Evolutionary conservation across 129 eudicot genomes (phyloP), one percentile per base, ranked within the genome.

Genomic region (Escallonia rubra): DNA sequence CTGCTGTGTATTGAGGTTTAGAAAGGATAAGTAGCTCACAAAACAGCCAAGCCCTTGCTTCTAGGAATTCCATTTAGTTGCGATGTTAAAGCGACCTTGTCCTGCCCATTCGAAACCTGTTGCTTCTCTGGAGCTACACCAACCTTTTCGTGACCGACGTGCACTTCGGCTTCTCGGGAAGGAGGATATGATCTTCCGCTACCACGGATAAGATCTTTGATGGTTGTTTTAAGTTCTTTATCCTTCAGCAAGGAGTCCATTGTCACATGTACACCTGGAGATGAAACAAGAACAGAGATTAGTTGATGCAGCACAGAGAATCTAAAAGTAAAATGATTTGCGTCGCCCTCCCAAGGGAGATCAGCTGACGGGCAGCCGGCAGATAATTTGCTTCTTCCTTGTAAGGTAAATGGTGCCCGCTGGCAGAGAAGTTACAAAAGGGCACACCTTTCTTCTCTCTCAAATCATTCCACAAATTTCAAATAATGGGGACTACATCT

Each of bases 141-240:
- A 5, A 23, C 10, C 38, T 56, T 64, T 63, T 58, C 75, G 13
- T 41, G 63, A 6, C 54, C 59, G 6, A 61, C 42, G 50, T 78
- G 75, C 4, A 45, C 52, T 67, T 69, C 72, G 43, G 15, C 66
- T 48, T 73, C 72, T 72, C 58, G 69, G 43, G 82, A 67, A 45
- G 52, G 71, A 48, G 99, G 97, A 69, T 81, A 79, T 13, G 95
- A 86, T 71, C 99, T 79, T 50, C 96, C 99, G 79, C 99, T 94
- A 11, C 81, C 80, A 2, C 75, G 67, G 14, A 94, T 86, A 65
- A 89, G 90, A 72, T 75, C 84, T 85, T 87, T 94, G 75, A 94
- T 94, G 13, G 65, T 38, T 47, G 75, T 74, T 51, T 70, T 75
- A 41, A 89, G 97, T 23, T 85, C 89, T 56, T 68, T 79, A 48